Base-by-base conservation (phyloP, 148 eudicot genomes). In the Mesembryanthemum crystallinum region DNA sequence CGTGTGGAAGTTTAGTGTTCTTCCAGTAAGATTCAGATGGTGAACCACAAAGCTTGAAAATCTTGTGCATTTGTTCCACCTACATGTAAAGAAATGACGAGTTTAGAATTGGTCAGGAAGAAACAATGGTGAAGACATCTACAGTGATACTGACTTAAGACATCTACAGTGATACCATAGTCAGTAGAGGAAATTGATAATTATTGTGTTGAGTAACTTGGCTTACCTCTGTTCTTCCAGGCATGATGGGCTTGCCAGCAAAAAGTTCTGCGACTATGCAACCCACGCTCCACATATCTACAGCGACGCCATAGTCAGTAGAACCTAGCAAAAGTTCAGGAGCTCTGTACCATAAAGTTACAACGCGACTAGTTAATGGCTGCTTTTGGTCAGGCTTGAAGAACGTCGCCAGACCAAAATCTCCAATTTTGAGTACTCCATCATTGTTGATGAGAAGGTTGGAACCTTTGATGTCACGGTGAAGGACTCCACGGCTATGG, bases 21-120 rank as follows among this genome's bases (percentile, higher is more conserved):
- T 62, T 90, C 98, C 98, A 94, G 69, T 90, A 94, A 55, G 90
- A 88, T 75, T 92, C 97, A 69, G 98, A 81, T 0, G 98, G 98
- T 76, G 98, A 94, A 80, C 98, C 98, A 83, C 98, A 94, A 45
- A 94, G 92, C 88, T 94, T 94, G 82, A 92, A 94, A 61, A 94
- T 94, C 72, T 94, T 91, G 84, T 94, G 98, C 91, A 94, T 88
- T 84, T 94, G 98, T 86, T 94, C 98, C 68, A 94, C 97, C 98
- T 94, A 73, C 11, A 54, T 2, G 1, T 58, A 5, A 55, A 24
- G 39, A 24, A 61, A 7, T 8, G 30, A 15, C 35, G 55, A 47
- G 57, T 11, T 67, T 52, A 59, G 65, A 51, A 49, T 9, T 15
- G 37, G 7, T 57, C 8, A n/a, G 9, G 8, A 62, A 62, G 20